These are phyloP conservation scores for Rostrohypoxylon terebratum DNA, from an alignment of 495 filamentous ascomycete genomes.

Conservation along the genomic window DNA sequence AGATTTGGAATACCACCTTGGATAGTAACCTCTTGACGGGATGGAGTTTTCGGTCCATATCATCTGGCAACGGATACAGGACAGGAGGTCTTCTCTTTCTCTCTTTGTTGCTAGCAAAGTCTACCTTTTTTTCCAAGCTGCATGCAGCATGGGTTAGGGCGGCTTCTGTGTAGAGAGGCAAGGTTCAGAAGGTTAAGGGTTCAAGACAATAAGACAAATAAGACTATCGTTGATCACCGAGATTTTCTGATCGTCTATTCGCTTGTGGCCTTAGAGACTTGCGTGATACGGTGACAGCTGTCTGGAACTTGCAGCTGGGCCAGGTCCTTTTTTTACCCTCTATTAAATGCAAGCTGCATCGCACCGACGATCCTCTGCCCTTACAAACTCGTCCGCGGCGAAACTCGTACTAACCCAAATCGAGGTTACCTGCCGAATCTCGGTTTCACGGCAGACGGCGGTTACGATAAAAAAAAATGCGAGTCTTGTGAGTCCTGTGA, in stretches of 20 bases:
- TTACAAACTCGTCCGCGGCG: constrained; percentile 17
- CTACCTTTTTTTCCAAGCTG: constrained; percentile 26
- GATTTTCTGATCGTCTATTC: constrained; percentile 30
- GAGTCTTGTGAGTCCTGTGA: constrained; percentile 37
- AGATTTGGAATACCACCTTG: constrained; percentile 18
- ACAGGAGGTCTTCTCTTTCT: constrained; percentile 42
- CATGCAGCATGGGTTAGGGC: constrained; percentile 31
- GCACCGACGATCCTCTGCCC: constrained; percentile 17
- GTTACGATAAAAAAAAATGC: constrained; percentile 35
- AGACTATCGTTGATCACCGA: constrained; percentile 43
- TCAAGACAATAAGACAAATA: constrained; percentile 45
- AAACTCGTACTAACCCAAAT: constrained; percentile 34
- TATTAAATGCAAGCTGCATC: constrained; percentile 18
- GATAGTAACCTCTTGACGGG: neutral
- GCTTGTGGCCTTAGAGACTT: constrained; percentile 27
- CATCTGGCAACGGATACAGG: constrained; percentile 26
- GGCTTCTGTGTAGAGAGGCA: constrained; percentile 39
- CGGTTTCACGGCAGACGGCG: constrained; percentile 39
- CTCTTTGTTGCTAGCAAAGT: constrained; percentile 32
- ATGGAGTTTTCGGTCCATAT: constrained; percentile 17
- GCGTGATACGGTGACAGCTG: constrained; percentile 36
- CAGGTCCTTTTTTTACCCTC: constrained; percentile 10
- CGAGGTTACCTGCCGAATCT: constrained; percentile 45
- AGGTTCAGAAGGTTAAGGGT: constrained; percentile 23
- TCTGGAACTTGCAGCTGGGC: constrained; percentile 31